A percentile compares a stretch with the other conserved stretches of the same genome.
These are phyloP conservation scores for Fusarium bactridioides DNA, from an alignment of 2,329 filamentous ascomycete genomes.

Conservation along the genomic window DNA sequence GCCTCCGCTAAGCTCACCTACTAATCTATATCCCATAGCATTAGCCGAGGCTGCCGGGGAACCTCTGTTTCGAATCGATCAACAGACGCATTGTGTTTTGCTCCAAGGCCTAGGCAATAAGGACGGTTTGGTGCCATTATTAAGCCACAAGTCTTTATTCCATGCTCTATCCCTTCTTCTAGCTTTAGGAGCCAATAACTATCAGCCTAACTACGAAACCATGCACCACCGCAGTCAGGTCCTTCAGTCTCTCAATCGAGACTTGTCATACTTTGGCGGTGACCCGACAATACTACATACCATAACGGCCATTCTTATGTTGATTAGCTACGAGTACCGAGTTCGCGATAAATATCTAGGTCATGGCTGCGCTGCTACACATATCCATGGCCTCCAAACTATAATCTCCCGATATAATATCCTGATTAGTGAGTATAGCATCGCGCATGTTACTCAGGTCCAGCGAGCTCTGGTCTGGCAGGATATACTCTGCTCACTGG, in stretches of 20 bases:
- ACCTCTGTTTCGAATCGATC: conserved; percentile 1
- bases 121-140: background rate
- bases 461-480: conserved; percentile 8
- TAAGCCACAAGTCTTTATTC: background rate
- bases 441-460: background rate
- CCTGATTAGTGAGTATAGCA: background rate
- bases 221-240: conserved; percentile 1
- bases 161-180: conserved; percentile 4
- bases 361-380: background rate
- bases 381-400: background rate
- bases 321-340: conserved; percentile 7
- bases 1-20: too few species aligned
- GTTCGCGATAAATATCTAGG: background rate
- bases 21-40: background rate
- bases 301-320: background rate
- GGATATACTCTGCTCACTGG: conserved; percentile 2
- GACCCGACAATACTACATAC: background rate
- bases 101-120: background rate
- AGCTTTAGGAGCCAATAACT: background rate
- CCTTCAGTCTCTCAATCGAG: background rate
- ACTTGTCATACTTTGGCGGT: background rate
- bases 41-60: background rate
- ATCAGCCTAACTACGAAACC: background rate
- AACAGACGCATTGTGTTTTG: background rate
- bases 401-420: background rate